Base-by-base conservation (phyloP, 306 rosid genomes). In the Fagus crenata region DNA sequence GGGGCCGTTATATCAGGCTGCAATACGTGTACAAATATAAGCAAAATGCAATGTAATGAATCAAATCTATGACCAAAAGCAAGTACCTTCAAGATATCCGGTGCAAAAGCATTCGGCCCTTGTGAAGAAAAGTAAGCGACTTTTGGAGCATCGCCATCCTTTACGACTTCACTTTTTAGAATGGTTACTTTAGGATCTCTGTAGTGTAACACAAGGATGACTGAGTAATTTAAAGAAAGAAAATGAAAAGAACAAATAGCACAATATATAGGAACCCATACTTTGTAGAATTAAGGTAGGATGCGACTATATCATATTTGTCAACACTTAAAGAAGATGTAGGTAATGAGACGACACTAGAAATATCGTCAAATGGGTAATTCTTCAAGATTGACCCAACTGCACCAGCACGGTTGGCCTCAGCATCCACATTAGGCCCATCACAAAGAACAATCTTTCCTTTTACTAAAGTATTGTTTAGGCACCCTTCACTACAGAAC, bases 1-100 rank as follows among this genome's bases (percentile, higher is more conserved):
- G 85, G 87, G 6, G 80, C 87, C 8, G 37, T 49, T 35, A 80
- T n/a, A 64, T 85, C 85, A 2, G 83, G 85, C 87, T 84, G 70
- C 28, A 67, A 49, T 28, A 49, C 28, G 28, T 22, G 28, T 22
- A 22, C 28, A 6, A 33, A 31, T 17, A 31, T 17, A 68, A 42
- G 67, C 81, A 7, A 69, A 51, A 53, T 77, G 5, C 9, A 70
- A 22, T 58, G 22, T n/a, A 3, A 60, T 56, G 6, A 55, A 15
- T 61, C 12, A 18, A n/a, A 5, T 61, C 4, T 22, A 1, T n/a
- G 37, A 61, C 12, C 0, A 43, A 43, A 43, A n/a, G 1, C 12
- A 31, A 6, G 15, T 33, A 63, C 69, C 69, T 63, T 63, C 13
- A 63, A 7, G 36, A 63, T 63, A 6, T 63, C 42, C 2, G 22